Evolutionary conservation across 1,284 basidiomycete genomes (phyloP).

Genomic region (Coniferiporia sulphurascens): DNA sequence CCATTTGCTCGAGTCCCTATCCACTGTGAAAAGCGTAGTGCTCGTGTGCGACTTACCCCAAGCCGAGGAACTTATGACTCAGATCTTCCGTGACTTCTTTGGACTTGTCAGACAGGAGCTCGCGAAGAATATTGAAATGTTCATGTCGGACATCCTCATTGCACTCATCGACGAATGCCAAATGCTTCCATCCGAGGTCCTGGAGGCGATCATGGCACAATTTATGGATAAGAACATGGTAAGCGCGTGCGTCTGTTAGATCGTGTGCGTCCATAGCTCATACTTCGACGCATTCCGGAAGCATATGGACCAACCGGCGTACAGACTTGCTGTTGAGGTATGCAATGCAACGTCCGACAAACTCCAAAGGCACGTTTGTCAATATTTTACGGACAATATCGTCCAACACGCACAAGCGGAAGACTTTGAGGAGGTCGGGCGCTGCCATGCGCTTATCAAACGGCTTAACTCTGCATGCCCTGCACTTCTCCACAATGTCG

Average conservation of each 20-base stretch:
- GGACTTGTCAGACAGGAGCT: conserved; percentile 76
- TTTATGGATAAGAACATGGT: conserved; percentile 64
- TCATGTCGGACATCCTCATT: conserved; percentile 84
- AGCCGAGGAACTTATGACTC: conserved; percentile 80
- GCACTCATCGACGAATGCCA: conserved; percentile 86
- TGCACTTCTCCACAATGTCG: conserved; percentile 79
- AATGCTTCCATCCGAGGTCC: conserved; percentile 68
- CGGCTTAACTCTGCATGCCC: conserved; percentile 81
- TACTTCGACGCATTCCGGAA: conserved; percentile 28
- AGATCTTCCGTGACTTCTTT: conserved; percentile 84
- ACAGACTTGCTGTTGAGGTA: conserved; percentile 83
- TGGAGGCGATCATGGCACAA: conserved; percentile 82
- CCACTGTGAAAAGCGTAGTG: conserved; percentile 91
- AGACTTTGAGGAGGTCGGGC: conserved; percentile 62
- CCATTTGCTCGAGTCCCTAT: conserved; percentile 86
- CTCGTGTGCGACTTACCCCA: conserved; percentile 88
- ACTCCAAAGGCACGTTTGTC: conserved; percentile 84
- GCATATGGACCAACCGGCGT: conserved; percentile 73
- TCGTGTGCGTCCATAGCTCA: background rate
- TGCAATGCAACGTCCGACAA: conserved; percentile 83
- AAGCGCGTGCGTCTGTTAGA: background rate
- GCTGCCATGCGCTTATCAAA: conserved; percentile 83
- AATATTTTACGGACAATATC: conserved; percentile 89
- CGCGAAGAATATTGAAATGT: conserved; percentile 85
- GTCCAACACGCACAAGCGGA: conserved; percentile 53